Evolutionary conservation across 192 early-diverging fungal species (phyloP).

Genomic region (Paraglomus brasilianum): DNA sequence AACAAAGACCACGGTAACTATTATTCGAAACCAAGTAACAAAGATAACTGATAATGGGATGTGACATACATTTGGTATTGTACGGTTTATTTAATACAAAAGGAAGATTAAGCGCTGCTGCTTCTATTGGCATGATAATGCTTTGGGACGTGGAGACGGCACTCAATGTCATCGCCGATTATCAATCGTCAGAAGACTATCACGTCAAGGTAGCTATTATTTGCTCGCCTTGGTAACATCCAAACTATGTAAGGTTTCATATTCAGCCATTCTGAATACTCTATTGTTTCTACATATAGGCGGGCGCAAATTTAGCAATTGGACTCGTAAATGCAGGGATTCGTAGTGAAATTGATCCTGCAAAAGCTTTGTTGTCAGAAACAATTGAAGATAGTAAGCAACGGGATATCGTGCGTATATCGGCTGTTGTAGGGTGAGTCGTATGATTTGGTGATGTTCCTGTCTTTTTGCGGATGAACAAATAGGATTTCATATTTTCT

Average conservation of each 20-base stretch:
- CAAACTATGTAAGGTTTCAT: neutral
- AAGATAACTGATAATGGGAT: neutral
- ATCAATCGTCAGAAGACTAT: constrained; percentile 84
- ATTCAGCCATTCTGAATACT: constrained; percentile 29
- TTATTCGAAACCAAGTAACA: neutral
- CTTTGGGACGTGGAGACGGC: constrained; percentile 95
- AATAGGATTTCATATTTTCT: neutral
- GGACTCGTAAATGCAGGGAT: constrained; percentile 90
- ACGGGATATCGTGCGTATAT: constrained; percentile 57
- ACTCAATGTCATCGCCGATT: constrained; percentile 91
- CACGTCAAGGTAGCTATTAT: constrained; percentile 66
- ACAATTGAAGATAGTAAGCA: constrained; percentile 64
- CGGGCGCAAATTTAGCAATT: constrained; percentile 92
- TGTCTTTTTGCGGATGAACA: constrained; percentile 9
- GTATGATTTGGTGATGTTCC: neutral
- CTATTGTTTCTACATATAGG: constrained; percentile 40
- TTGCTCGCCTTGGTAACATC: neutral
- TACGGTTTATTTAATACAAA: neutral
- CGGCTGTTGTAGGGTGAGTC: constrained; percentile 77
- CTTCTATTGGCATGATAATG: constrained; percentile 89
- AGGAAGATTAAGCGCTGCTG: constrained; percentile 93
- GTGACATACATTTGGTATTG: neutral
- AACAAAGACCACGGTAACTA: constrained; percentile 90
- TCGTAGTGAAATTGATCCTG: constrained; percentile 88
- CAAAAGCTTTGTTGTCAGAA: constrained; percentile 85